A percentile compares a stretch with the other conserved stretches of the same genome.
These are phyloP conservation scores for Amylostereum areolatum DNA, from an alignment of 1,284 basidiomycete species.

Conservation along the genomic window DNA sequence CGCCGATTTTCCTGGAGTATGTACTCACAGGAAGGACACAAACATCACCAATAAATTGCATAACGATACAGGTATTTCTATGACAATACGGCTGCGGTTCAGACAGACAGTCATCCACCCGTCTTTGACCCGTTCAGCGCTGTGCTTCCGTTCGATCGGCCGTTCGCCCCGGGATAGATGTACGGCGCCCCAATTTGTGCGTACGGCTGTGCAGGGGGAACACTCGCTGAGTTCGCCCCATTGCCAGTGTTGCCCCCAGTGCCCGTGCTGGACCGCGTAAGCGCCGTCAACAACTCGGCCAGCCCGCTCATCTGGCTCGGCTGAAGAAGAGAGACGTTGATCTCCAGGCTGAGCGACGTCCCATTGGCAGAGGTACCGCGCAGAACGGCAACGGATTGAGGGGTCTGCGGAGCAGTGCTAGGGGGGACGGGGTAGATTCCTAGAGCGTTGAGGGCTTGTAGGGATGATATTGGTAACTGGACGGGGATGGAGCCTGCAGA, in stretches of 20 bases:
- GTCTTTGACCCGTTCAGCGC: too few species aligned
- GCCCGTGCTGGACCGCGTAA: conserved; percentile 26
- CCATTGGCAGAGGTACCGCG: conserved; percentile 64
- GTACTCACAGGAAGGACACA: background rate
- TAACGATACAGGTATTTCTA: too few species aligned
- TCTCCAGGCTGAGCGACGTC: conserved; percentile 64
- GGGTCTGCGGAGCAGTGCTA: conserved; percentile 37
- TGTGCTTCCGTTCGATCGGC: too few species aligned
- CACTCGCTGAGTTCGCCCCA: conserved; percentile 2
- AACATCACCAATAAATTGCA: too few species aligned
- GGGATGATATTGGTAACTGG: conserved; percentile 61
- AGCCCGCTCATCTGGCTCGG: conserved; percentile 67
- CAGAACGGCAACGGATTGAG: conserved; percentile 63
- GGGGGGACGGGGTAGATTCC: conserved; percentile 69
- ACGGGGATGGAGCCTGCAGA: conserved; percentile 56
- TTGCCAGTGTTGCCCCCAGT: background rate
- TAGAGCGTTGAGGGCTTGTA: conserved; percentile 60
- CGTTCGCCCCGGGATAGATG: background rate
- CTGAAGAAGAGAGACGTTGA: conserved; percentile 67
- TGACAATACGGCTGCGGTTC: too few species aligned
- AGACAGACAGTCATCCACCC: too few species aligned
- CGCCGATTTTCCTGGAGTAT: background rate
- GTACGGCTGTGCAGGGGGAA: conserved; percentile 4
- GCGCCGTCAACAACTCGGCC: conserved; percentile 60
- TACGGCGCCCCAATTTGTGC: conserved; percentile 14